Evolutionary conservation across 331 rosid species (phyloP).

Genomic region (Rosa hybrid): DNA sequence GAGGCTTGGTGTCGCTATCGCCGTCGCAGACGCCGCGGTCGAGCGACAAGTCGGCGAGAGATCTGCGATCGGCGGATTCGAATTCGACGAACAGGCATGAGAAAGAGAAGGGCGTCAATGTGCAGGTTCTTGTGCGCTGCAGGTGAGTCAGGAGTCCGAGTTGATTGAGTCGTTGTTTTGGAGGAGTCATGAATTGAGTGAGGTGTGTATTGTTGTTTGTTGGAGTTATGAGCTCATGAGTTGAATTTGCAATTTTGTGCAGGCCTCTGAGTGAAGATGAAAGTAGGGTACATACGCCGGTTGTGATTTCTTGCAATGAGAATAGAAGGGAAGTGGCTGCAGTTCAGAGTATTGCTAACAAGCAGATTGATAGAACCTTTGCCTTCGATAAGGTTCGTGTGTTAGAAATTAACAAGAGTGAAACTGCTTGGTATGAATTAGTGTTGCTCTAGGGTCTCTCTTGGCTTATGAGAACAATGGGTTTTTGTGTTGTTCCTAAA

Average conservation of each 20-base stretch:
- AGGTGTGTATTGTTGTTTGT: background rate
- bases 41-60: constrained; percentile 76
- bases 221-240: constrained; percentile 5
- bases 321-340: constrained; percentile 81
- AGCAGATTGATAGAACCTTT: constrained; percentile 98
- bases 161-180: constrained; percentile 10
- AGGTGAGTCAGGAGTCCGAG: constrained; percentile 56
- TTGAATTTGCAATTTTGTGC: constrained; percentile 25
- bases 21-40: constrained; percentile 98
- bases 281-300: constrained; percentile 79
- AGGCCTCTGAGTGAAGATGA: constrained; percentile 99
- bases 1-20: constrained; percentile 73
- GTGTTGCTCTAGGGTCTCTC: background rate
- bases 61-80: constrained; percentile 96
- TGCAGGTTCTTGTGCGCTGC: constrained; percentile 96
- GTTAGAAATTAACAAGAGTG: background rate
- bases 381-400: constrained; percentile 81
- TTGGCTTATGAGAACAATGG: background rate
- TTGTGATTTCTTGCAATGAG: constrained; percentile 89
- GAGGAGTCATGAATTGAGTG: background rate
- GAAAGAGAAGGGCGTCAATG: constrained; percentile 96
- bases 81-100: constrained; percentile 75
- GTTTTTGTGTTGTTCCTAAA: background rate
- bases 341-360: constrained; percentile 90
- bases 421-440: background rate